These are phyloP conservation scores for Lagerstroemia speciosa DNA, from an alignment of 345 rosid species.

Conservation along the genomic window DNA sequence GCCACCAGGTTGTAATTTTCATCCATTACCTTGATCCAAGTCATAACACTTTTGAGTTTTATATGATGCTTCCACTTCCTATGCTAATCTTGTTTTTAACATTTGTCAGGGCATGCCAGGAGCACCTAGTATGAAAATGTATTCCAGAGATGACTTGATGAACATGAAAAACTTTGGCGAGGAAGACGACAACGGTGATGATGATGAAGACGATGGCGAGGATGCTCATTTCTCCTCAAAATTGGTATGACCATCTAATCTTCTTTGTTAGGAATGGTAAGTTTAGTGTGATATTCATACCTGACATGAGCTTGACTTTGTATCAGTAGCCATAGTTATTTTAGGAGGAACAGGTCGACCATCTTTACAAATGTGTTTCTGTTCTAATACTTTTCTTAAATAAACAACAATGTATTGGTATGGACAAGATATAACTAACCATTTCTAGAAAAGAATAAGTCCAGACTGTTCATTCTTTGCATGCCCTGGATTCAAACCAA, in stretches of 20 bases:
- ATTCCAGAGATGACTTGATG: conserved; percentile 80
- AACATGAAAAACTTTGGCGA: conserved; percentile 47
- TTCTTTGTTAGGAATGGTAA: no score
- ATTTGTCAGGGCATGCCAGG: conserved; percentile 82
- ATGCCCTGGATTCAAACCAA: background rate
- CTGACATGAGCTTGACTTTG: background rate
- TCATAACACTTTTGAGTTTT: background rate
- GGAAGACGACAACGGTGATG: conserved; percentile 56
- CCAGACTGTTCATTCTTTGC: background rate
- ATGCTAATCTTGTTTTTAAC: background rate
- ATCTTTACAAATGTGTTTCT: background rate
- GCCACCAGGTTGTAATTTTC: background rate
- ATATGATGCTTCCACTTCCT: background rate
- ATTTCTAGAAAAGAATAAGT: background rate
- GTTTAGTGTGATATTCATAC: background rate
- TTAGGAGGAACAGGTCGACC: background rate
- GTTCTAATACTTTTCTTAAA: background rate
- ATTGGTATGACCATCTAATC: conserved; percentile 36
- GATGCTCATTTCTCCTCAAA: conserved; percentile 55
- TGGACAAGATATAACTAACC: background rate
- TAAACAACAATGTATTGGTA: background rate
- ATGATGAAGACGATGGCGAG: conserved; percentile 62
- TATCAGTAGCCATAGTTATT: background rate
- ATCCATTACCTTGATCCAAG: background rate
- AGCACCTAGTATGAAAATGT: conserved; percentile 91